phyloP scores from a whole-genome alignment of 768 basidiomycete genomes.

The Pisolithus orientalis region DNA sequence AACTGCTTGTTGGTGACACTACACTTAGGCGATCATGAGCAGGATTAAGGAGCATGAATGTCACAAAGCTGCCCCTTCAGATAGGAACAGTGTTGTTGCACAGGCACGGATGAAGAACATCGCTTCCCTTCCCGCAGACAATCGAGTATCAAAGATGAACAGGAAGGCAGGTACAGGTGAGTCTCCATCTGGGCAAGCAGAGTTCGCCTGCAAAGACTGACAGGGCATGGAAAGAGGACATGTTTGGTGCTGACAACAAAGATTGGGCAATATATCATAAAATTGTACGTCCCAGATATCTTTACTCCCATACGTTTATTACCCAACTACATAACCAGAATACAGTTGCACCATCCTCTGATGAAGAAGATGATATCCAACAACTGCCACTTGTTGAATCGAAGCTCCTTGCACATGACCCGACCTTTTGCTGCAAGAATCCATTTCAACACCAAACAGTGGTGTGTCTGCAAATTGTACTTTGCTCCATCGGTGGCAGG shows the following conservation, averaged over 20 bases:
- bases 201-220: conserved; percentile 1
- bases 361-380: not conserved
- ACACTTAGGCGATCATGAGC: conserved; percentile 35
- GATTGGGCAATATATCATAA: conserved; percentile 98
- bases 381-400: conserved; percentile 71
- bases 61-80: conserved; percentile 72
- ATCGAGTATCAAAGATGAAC: conserved; percentile 76
- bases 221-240: conserved; percentile 56
- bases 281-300: conserved; percentile 21
- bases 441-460: conserved; percentile 81
- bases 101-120: conserved; percentile 97
- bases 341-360: no score
- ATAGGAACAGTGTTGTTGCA: conserved; percentile 90
- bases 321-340: no score
- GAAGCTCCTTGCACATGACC: conserved; percentile 78
- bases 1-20: not conserved
- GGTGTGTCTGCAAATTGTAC: no score
- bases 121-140: conserved; percentile 84
- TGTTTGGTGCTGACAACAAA: conserved; percentile 91
- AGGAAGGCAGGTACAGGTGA: conserved; percentile 75
- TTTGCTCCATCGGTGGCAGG: no score
- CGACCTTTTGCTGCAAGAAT: conserved; percentile 74
- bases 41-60: conserved; percentile 62
- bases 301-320: no score
- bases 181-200: conserved; percentile 11